These are phyloP conservation scores for Metrosideros polymorpha DNA, from an alignment of 441 rosid species.

Conservation along the genomic window DNA sequence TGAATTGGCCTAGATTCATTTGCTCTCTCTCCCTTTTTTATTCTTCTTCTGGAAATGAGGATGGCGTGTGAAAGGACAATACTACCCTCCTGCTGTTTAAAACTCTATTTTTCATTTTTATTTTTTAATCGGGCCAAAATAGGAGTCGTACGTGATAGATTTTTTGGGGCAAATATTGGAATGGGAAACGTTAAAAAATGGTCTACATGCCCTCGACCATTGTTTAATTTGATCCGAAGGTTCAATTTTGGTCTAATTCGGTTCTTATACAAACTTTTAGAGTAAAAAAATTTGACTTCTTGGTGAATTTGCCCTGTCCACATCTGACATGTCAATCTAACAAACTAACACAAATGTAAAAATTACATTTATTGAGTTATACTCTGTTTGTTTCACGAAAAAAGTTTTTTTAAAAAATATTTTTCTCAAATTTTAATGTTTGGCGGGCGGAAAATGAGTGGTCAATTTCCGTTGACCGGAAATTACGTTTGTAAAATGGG, in stretches of 20 bases:
- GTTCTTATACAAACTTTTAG: background rate
- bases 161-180: background rate
- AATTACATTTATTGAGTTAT: background rate
- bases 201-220: background rate
- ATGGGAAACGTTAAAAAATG: background rate
- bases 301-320: background rate
- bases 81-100: background rate
- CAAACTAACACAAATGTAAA: background rate
- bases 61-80: background rate
- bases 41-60: background rate
- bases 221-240: background rate
- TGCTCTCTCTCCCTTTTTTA: background rate
- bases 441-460: no score
- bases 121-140: background rate
- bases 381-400: no score
- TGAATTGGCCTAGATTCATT: background rate
- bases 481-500: no score
- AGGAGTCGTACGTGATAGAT: background rate
- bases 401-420: no score
- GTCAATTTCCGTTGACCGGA: no score
- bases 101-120: background rate
- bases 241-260: background rate
- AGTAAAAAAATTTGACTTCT: fast-evolving
- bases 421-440: no score
- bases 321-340: background rate